These are phyloP conservation scores for Colletotrichum neosansevieriae DNA, from an alignment of 2,329 filamentous ascomycete genomes.

Conservation along the genomic window DNA sequence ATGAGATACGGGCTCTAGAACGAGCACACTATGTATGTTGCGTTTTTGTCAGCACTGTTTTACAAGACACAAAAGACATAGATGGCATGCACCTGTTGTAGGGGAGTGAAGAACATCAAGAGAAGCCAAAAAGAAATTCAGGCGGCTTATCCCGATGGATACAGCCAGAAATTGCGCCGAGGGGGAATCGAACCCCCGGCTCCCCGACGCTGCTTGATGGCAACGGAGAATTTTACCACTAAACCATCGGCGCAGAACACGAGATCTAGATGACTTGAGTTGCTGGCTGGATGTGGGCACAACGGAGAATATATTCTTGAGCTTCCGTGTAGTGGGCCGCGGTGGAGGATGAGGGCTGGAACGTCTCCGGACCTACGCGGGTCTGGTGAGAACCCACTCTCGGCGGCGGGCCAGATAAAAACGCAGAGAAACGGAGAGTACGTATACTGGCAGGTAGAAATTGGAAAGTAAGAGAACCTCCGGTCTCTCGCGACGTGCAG, in stretches of 20 bases:
- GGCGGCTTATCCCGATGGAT: not conserved
- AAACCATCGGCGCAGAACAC: conserved; percentile 16
- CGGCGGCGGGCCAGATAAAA: not conserved
- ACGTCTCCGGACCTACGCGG: not conserved
- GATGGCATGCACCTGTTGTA: too few species aligned
- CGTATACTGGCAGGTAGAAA: not conserved
- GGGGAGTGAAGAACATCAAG: not conserved
- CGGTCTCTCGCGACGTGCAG: not conserved
- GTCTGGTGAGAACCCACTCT: not conserved
- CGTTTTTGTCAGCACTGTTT: too few species aligned
- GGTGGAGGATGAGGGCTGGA: conserved; percentile 11
- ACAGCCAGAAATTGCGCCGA: conserved; percentile 9
- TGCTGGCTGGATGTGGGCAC: not conserved
- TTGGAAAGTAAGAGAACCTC: not conserved
- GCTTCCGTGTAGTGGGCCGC: conserved; percentile 6
- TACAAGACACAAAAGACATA: too few species aligned
- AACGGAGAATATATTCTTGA: not conserved
- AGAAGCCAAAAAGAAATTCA: not conserved
- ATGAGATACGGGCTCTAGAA: too few species aligned
- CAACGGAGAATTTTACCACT: conserved; percentile 32
- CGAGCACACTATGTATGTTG: too few species aligned
- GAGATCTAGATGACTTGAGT: too few species aligned
- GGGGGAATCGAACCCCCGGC: conserved; percentile 30
- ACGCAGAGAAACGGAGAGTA: too few species aligned
- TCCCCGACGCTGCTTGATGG: conserved; percentile 26